Evolutionary conservation across 164 flowering plant species (phyloP), one percentile per base, ranked within the genome.

Genomic region (Tetrastigma voinierianum): DNA sequence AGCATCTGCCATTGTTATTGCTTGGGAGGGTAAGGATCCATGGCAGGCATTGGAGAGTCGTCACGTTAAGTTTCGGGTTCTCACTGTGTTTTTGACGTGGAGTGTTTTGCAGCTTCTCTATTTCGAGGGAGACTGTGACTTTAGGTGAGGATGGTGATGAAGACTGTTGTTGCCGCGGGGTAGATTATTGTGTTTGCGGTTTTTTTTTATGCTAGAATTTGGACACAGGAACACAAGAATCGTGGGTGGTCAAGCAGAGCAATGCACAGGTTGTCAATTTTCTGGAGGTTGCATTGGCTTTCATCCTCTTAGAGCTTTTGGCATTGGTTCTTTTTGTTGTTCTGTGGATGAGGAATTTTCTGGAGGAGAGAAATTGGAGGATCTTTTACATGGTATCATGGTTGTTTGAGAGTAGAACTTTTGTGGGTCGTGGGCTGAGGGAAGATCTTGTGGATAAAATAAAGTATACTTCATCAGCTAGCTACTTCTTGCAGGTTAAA

Each of bases 391-490:
- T 78, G 67, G 55, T 87, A 54, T 64, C 88, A 1, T 85, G 91
- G 89, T 85, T 90, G 91, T 87, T 85, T 66, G 86, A 87, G 64
- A 78, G 80, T 58, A 70, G 80, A 17, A 70, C 52, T 61, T 85
- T 82, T 75, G 88, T 85, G 59, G 90, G 91, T 40, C 80, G 88
- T 25, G 88, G 88, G 0, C 70, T 85, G 60, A 79, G 91, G 57
- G 89, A 85, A 67, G 89, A 89, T 25, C 82, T 83, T 10, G 67
- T 85, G 49, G 88, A 85, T 57, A 87, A 84, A 58, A 52, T 87
- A 12, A 87, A 83, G 79, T 87, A 85, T 54, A 16, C 79, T 23
- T n/a, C 79, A 45, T 87, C 85, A n/a, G n/a, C 72, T 87, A 85
- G 89, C 66, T 87, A 85, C 66, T 81, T 85, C 58, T 58, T 85